These are phyloP conservation scores for Lithocarpus polystachyus DNA, from an alignment of 306 rosid genomes.

Conservation along the genomic window DNA sequence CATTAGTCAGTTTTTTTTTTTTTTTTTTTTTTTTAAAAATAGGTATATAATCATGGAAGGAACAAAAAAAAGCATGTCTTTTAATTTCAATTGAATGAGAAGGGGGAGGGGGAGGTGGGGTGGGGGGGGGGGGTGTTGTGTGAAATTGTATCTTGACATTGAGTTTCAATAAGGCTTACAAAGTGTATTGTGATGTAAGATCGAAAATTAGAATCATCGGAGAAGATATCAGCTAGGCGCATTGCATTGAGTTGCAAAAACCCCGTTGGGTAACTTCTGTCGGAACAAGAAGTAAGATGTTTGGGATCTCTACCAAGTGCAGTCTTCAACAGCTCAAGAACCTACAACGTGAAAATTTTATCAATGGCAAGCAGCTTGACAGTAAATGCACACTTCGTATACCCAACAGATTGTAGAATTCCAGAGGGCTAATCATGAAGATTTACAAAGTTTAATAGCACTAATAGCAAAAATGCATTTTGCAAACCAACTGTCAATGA, in stretches of 20 bases:
- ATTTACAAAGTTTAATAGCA: background rate
- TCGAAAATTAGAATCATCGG: slow-evolving; percentile 93
- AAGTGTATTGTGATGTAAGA: slow-evolving; percentile 69
- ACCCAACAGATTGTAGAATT: background rate
- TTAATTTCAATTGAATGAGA: too few relatives aligned
- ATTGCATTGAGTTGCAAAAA: slow-evolving; percentile 92
- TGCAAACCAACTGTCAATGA: slow-evolving; percentile 20
- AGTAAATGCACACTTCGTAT: background rate
- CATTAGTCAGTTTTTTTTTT: background rate
- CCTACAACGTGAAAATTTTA: slow-evolving; percentile 42
- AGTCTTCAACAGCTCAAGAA: slow-evolving; percentile 73
- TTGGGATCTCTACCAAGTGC: slow-evolving; percentile 58
- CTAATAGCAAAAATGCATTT: slow-evolving; percentile 4
- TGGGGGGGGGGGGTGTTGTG: too few relatives aligned
- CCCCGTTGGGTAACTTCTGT: slow-evolving; percentile 65
- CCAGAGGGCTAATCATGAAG: background rate
- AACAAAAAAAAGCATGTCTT: background rate
- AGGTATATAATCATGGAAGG: background rate
- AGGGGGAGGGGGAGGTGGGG: too few relatives aligned
- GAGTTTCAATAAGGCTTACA: slow-evolving; percentile 42
- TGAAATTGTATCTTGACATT: background rate
- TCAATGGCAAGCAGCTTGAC: slow-evolving; percentile 15
- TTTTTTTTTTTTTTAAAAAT: too few relatives aligned
- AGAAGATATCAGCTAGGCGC: slow-evolving; percentile 92
- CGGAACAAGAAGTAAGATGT: slow-evolving; percentile 30